Evolutionary conservation across 148 eudicot genomes (phyloP), one percentile per base, ranked within the genome.

Genomic region (Selenicereus undatus): DNA sequence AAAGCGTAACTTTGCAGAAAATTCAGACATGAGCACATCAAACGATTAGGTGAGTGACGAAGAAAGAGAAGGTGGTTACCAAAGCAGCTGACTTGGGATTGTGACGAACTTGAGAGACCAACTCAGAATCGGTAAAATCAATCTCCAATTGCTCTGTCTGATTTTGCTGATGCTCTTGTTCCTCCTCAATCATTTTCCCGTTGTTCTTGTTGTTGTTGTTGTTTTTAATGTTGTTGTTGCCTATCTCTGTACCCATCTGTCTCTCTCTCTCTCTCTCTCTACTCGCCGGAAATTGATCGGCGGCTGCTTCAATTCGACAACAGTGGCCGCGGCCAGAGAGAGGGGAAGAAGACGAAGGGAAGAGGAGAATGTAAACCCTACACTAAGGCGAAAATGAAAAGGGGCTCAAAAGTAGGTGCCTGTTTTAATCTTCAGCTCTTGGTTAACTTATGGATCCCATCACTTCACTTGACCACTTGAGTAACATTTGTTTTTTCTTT

Each of bases 171-270:
- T 75, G 29, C 16, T 74, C 58, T 74, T 73, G 22, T 18, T 74
- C 79, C 4, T 74, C 89, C 75, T 39, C 43, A 39, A 39, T 39
- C 43, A 75, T 78, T 76, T 48, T 54, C 39, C 43, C 43, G 43
- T 39, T 39, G 43, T 11, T 2, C 10, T 0, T 39, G 50, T 16
- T 73, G 56, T 22, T 73, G 43, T 11, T 2, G 8, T 0, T 39
- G 50, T 16, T 73, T 32, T 22, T 73, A 27, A 14, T 74, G 11
- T 48, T n/a, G 56, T 70, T 71, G 29, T 80, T 71, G 12, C 82
- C 81, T 14, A 85, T 45, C 75, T 87, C 86, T 60, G 84, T 82
- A 58, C 88, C 93, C 89, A 91, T 89, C 18, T 60, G 72, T 76
- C 13, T 50, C 81, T 42, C 70, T 26, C 54, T 71, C 39, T 50